phyloP scores from a whole-genome alignment of 1,284 basidiomycete genomes.

The Cerioporus squamosus region DNA sequence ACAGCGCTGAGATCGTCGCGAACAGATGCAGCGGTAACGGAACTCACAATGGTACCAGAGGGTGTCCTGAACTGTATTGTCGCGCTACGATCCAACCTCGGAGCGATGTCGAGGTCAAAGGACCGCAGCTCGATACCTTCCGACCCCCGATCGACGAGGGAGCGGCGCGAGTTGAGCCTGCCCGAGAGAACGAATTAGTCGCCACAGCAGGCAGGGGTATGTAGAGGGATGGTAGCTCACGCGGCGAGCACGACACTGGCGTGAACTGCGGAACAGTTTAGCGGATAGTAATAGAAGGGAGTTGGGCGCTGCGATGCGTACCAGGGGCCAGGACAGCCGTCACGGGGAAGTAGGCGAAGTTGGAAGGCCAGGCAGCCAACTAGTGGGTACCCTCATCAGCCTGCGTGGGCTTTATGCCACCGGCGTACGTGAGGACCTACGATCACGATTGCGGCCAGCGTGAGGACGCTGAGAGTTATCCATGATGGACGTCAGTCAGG shows the following conservation, averaged over 20 bases:
- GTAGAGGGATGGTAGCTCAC: not conserved
- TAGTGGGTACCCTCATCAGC: not conserved
- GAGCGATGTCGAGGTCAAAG: not conserved
- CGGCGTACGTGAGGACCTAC: not conserved
- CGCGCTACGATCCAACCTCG: not conserved
- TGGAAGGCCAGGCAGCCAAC: not conserved
- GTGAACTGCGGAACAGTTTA: not conserved
- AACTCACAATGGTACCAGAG: not conserved
- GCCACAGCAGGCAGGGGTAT: too few relatives aligned
- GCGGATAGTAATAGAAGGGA: not conserved
- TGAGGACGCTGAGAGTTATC: not conserved
- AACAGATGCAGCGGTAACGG: too few relatives aligned
- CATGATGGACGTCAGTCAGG: not conserved
- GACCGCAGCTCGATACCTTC: not conserved
- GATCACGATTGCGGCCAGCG: not conserved
- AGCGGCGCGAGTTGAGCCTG: conserved; percentile 3
- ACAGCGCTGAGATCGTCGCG: too few relatives aligned
- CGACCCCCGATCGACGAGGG: not conserved
- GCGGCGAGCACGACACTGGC: not conserved
- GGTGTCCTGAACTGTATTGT: not conserved
- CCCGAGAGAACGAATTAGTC: not conserved
- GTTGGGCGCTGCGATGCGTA: too few relatives aligned
- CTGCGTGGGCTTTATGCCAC: too few relatives aligned
- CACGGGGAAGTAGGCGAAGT: not conserved
- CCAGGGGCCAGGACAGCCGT: not conserved